phyloP scores from a whole-genome alignment of 768 basidiomycete species.

The Chalciporus sphaerocephalus region DNA sequence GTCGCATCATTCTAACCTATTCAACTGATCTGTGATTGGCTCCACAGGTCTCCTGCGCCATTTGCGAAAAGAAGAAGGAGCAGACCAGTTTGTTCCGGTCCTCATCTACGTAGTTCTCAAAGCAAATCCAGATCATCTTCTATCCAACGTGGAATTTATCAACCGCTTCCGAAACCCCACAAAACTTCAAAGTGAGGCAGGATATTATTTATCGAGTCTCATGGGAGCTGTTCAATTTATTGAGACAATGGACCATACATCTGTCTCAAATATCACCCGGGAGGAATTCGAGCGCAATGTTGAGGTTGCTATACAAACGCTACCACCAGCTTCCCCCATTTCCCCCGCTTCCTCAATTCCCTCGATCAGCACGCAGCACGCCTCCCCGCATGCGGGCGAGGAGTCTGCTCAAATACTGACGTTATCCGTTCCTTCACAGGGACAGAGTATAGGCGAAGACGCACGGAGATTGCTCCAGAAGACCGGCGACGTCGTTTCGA shows the following conservation, averaged over 20 bases:
- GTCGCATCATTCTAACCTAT: conserved; percentile 8
- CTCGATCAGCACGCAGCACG: conserved; percentile 30
- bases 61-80: conserved; percentile 76
- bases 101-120: conserved; percentile 91
- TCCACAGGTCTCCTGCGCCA: conserved; percentile 81
- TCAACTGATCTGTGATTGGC: background rate
- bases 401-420: conserved; percentile 83
- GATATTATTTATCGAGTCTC: conserved; percentile 94
- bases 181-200: conserved; percentile 91
- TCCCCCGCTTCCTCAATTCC: conserved; percentile 36
- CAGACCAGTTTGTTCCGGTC: conserved; percentile 92
- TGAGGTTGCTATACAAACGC: conserved; percentile 53
- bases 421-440: conserved; percentile 44
- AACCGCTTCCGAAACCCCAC: conserved; percentile 87
- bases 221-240: conserved; percentile 97
- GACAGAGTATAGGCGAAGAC: conserved; percentile 48
- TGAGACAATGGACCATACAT: conserved; percentile 95
- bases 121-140: conserved; percentile 88
- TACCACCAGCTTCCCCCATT: conserved; percentile 35
- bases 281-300: conserved; percentile 86
- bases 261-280: conserved; percentile 89
- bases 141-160: conserved; percentile 97
- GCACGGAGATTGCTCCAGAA: conserved; percentile 81
- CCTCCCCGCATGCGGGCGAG: conserved; percentile 68
- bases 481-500: conserved; percentile 86